These are phyloP conservation scores for Aureobasidium sp. DNA, from an alignment of 2,329 filamentous ascomycete genomes.

Conservation along the genomic window DNA sequence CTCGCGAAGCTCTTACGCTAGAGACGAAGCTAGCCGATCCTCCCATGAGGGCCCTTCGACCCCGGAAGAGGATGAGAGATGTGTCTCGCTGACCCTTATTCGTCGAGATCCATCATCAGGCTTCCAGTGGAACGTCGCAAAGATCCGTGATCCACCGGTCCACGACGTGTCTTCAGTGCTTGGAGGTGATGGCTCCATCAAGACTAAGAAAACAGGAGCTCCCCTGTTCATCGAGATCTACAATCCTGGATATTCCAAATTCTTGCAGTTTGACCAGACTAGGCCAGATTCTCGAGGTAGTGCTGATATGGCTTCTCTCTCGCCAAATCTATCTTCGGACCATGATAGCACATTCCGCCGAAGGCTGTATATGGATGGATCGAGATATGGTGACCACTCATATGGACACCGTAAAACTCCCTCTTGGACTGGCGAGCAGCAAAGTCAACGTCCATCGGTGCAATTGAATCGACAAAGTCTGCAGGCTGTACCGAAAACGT, in stretches of 20 bases:
- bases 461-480: constrained; percentile 6
- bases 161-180: constrained; percentile 33
- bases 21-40: not conserved
- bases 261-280: constrained; percentile 33
- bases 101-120: constrained; percentile 40
- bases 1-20: not conserved
- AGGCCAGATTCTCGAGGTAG: constrained; percentile 18
- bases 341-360: constrained; percentile 33
- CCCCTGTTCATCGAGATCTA: constrained; percentile 46
- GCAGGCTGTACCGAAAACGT: constrained; percentile 23
- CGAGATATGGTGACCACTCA: constrained; percentile 28
- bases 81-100: constrained; percentile 37
- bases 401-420: constrained; percentile 31
- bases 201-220: constrained; percentile 30
- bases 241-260: constrained; percentile 52
- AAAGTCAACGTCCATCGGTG: not conserved
- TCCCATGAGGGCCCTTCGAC: not conserved
- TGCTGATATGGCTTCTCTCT: constrained; percentile 17
- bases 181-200: constrained; percentile 19
- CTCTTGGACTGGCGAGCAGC: not conserved
- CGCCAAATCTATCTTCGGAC: constrained; percentile 16
- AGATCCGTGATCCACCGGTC: constrained; percentile 37
- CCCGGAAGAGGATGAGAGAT: not conserved
- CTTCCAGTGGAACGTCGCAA: constrained; percentile 44
- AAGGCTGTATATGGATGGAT: constrained; percentile 41